phyloP scores from a whole-genome alignment of 75 land plant genomes.

The Pseudotsuga menziesii region DNA sequence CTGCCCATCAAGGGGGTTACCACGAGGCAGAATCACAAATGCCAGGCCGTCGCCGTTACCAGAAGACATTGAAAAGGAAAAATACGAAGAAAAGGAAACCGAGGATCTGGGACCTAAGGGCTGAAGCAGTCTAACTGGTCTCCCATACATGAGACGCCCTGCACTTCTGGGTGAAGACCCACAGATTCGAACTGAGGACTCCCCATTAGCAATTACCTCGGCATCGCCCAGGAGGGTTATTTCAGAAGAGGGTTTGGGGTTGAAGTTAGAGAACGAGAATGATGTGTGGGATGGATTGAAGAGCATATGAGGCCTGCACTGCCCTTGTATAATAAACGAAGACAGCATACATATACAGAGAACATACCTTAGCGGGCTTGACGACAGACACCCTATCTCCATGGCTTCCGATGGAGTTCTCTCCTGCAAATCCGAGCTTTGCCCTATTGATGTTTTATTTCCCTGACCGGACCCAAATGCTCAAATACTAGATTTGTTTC shows the following conservation, averaged over 20 bases:
- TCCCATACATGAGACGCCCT: constrained; percentile 46
- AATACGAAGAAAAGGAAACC: constrained; percentile 52
- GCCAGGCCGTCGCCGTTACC: constrained; percentile 47
- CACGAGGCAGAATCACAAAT: constrained; percentile 46
- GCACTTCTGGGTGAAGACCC: constrained; percentile 18
- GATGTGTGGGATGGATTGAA: constrained; percentile 3
- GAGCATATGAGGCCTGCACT: neutral
- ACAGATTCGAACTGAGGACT: constrained; percentile 25
- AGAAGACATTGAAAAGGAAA: constrained; percentile 60
- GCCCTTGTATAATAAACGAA: neutral
- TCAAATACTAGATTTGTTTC: no score
- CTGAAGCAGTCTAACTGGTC: constrained; percentile 37
- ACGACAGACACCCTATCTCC: no score
- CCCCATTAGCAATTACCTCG: constrained; percentile 17
- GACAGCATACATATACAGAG: neutral
- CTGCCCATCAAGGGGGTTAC: constrained; percentile 18
- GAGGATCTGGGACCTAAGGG: constrained; percentile 16
- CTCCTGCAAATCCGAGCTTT: no score
- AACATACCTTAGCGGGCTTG: neutral
- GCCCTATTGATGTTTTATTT: no score
- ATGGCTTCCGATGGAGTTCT: no score
- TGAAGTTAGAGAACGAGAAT: neutral
- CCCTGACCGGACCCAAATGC: no score
- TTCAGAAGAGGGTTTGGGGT: constrained; percentile 9
- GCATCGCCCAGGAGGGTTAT: constrained; percentile 59